phyloP scores from a whole-genome alignment of 192 early-diverging fungal genomes.

The Coemansia sp. region DNA sequence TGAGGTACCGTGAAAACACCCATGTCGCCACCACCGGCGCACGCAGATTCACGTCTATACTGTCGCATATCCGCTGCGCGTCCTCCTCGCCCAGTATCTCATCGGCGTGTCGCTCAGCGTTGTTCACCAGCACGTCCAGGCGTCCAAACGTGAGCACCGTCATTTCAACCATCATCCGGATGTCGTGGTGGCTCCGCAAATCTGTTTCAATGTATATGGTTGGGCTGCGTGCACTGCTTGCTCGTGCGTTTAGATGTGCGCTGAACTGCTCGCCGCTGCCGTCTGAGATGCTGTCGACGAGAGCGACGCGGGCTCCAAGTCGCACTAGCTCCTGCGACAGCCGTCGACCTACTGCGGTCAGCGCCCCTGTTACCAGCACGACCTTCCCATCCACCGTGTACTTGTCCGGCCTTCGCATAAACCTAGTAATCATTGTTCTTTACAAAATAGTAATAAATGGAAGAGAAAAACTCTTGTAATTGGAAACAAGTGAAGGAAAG shows the following conservation, averaged over 20 bases:
- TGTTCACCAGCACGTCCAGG: slow-evolving; percentile 40
- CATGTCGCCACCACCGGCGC: slow-evolving; percentile 43
- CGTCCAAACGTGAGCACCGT: slow-evolving; percentile 22
- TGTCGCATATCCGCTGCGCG: slow-evolving; percentile 19
- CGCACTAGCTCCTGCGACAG: slow-evolving; percentile 19
- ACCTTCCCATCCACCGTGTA: slow-evolving; percentile 18
- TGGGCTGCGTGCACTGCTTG: neutral
- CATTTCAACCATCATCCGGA: slow-evolving; percentile 17
- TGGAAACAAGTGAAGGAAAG: slow-evolving; percentile 2
- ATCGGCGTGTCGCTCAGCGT: slow-evolving; percentile 32
- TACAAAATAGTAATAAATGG: neutral
- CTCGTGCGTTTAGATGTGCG: neutral
- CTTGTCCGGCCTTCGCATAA: slow-evolving; percentile 6
- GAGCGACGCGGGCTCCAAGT: slow-evolving; percentile 23
- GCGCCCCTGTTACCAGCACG: slow-evolving; percentile 37
- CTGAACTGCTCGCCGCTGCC: slow-evolving; percentile 9
- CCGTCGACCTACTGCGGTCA: slow-evolving; percentile 34
- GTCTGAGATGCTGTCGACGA: slow-evolving; percentile 23
- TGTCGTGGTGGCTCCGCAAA: slow-evolving; percentile 13
- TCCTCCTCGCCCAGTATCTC: slow-evolving; percentile 24
- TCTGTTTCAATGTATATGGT: slow-evolving; percentile 25
- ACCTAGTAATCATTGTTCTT: slow-evolving; percentile 1
- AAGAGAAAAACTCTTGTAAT: neutral
- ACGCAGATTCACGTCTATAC: slow-evolving; percentile 32
- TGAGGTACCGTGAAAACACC: slow-evolving; percentile 29